Conservation (phyloP, 139 green algal species). For the Tetraselmis striata region DNA sequence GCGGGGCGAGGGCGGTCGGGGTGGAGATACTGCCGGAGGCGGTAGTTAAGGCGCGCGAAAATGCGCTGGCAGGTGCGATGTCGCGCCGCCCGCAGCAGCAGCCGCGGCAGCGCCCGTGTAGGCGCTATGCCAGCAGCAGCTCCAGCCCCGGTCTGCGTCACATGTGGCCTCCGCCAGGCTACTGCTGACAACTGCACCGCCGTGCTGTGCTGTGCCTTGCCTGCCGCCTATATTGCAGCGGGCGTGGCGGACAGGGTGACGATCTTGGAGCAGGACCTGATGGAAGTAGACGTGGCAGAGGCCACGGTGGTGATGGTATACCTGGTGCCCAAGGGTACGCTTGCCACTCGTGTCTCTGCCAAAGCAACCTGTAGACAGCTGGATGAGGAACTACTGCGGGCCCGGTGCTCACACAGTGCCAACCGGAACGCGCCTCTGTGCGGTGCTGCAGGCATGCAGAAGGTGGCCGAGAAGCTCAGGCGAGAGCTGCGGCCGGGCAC, state of each 20-base stretch:
- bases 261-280: background rate
- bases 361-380: background rate
- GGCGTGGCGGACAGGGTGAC: background rate
- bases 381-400: slow-evolving; percentile 1
- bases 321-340: background rate
- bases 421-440: background rate
- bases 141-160: background rate
- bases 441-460: slow-evolving; percentile 5
- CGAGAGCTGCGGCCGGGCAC: background rate
- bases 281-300: background rate
- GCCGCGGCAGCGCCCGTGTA: background rate
- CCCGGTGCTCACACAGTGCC: background rate
- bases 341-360: too few relatives aligned
- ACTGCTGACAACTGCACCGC: background rate
- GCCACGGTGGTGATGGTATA: background rate
- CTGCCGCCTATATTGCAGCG: background rate
- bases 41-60: background rate
- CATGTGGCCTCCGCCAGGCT: too few relatives aligned
- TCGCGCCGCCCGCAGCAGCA: background rate
- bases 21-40: background rate
- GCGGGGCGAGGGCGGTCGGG: background rate
- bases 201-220: background rate
- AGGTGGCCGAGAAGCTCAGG: background rate
- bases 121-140: background rate
- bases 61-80: background rate